phyloP scores from a whole-genome alignment of 371 early-diverging fungal genomes.

The Phascolomyces articulosus region DNA sequence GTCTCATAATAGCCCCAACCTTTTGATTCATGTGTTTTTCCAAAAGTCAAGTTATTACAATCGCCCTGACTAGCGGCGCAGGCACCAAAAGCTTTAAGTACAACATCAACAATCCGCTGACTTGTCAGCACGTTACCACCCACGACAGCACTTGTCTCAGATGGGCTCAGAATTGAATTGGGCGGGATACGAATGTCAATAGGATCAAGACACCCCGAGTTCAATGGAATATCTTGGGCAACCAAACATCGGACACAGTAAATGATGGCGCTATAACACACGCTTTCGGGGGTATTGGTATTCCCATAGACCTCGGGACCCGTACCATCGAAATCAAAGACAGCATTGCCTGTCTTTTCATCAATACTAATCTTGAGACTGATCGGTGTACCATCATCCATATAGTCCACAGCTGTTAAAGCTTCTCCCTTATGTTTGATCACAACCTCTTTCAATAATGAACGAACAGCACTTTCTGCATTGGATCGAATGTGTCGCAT shows the following conservation, averaged over 20 bases:
- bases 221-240: conserved; percentile 88
- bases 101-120: conserved; percentile 92
- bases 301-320: conserved; percentile 84
- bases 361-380: conserved; percentile 77
- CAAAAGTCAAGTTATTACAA: conserved; percentile 96
- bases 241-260: conserved; percentile 94
- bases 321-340: conserved; percentile 94
- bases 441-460: conserved; percentile 67
- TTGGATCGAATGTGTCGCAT: conserved; percentile 88
- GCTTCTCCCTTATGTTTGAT: conserved; percentile 40
- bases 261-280: conserved; percentile 86
- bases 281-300: conserved; percentile 70
- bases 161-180: conserved; percentile 77
- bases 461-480: conserved; percentile 86
- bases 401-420: conserved; percentile 76
- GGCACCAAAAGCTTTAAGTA: conserved; percentile 87
- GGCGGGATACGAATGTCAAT: conserved; percentile 81
- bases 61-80: conserved; percentile 95
- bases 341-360: conserved; percentile 70
- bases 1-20: conserved; percentile 98
- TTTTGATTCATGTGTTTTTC: conserved; percentile 59
- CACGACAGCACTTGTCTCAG: conserved; percentile 89
- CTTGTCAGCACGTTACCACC: conserved; percentile 97
- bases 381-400: conserved; percentile 95
- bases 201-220: conserved; percentile 93